phyloP scores from a whole-genome alignment of 2,329 filamentous ascomycete genomes.

The Cercospora sp. region DNA sequence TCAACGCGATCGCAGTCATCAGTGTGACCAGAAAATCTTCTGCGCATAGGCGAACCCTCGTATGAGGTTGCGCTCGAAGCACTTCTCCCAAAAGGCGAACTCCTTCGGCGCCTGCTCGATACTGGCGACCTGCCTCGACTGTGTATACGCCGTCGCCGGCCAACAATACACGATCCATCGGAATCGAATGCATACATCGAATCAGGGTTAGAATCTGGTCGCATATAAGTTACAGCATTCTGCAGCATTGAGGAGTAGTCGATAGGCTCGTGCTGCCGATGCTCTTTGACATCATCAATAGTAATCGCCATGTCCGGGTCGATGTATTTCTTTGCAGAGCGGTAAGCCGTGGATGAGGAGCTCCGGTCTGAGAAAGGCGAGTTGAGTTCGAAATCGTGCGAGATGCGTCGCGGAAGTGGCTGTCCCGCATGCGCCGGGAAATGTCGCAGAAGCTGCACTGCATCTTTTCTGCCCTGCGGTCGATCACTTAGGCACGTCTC shows the following conservation, averaged over 20 bases:
- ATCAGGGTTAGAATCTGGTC: constrained; percentile 42
- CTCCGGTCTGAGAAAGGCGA: constrained; percentile 41
- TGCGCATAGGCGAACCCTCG: constrained; percentile 15
- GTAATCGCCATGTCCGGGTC: constrained; percentile 48
- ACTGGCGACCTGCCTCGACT: constrained; percentile 38
- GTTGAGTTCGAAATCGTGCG: constrained; percentile 19
- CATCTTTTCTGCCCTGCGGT: constrained; percentile 71
- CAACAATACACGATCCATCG: constrained; percentile 48
- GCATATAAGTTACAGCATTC: constrained; percentile 36
- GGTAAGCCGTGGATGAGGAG: constrained; percentile 41
- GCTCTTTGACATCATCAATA: constrained; percentile 45
- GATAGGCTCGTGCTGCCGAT: constrained; percentile 16
- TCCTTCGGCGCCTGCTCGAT: constrained; percentile 36
- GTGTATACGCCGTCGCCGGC: constrained; percentile 28
- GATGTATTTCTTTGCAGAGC: constrained; percentile 51
- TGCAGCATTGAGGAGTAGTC: constrained; percentile 8
- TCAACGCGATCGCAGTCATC: constrained; percentile 8
- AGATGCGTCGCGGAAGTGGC: constrained; percentile 15
- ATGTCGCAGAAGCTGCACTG: constrained; percentile 66
- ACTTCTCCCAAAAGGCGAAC: constrained; percentile 39
- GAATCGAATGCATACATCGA: constrained; percentile 47
- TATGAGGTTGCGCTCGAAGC: constrained; percentile 35
- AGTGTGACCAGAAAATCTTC: background rate
- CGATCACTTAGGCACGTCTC: constrained; percentile 72
- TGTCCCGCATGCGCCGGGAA: constrained; percentile 56